Evolutionary conservation across 2,329 filamentous ascomycete genomes (phyloP), one percentile per base, ranked within the genome.

Genomic region (Hymenoscyphus salicellus): DNA sequence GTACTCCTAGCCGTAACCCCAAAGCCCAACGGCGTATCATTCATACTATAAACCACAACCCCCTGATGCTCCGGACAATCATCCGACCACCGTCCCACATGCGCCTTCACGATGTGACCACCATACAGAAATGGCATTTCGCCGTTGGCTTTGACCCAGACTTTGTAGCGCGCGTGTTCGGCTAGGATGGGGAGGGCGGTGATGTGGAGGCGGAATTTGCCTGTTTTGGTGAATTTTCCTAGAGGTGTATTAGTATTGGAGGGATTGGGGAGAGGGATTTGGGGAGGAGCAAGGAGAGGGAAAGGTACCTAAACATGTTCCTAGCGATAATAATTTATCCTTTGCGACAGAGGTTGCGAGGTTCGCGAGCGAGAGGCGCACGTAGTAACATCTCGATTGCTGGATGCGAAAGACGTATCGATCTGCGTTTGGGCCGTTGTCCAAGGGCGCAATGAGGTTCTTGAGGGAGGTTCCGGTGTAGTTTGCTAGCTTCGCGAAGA

Each of bases 51-150:
- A 26, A 99, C 90, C 57, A 99, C 87, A 14, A 97, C 89, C 52
- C 95, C 95, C 73, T 93, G 89, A 78, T 98, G 93, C 79, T 96
- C 93, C 0, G 94, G 93, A 73, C 90, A 93, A 80, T 98, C 94
- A 74, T 97, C 93, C 49, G 88, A 91, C 88, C 91, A 94, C 67
- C 93, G 81, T 23, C 92, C 92, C 5, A 81, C 78, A 76, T 93
- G 90, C 36, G 89, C 90, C 77, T 92, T 92, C 71, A 96, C 86
- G 61, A 96, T 84, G 78, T 98, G 93, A 64, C 92, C 91, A 61
- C 95, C 95, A 79, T 98, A 99, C 57, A 99, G 80, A 77, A 96
- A 98, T 0, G 95, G 94, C 93, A 97, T 97, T 75, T 96, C 93
- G 71, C 95, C 95, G 79, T 98, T 98, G 65, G 89, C 86, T 79